Evolutionary conservation across 805 yeast genomes (phyloP), one percentile per base, ranked within the genome.

Genomic region (Barnettozyma sucrosica): DNA sequence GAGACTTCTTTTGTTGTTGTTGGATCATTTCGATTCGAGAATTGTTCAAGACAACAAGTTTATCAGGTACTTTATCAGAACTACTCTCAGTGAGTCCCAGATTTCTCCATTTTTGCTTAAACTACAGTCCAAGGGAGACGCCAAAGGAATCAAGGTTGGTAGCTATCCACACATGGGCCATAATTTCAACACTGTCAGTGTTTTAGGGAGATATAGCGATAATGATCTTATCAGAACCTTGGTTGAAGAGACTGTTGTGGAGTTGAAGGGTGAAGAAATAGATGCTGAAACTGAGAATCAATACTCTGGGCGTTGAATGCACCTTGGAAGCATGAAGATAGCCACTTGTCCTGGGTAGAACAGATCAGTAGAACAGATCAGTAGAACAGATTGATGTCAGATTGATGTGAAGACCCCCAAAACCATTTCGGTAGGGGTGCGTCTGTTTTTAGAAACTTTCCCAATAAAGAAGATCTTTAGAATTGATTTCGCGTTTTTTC

Each of bases 101-200:
- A 74, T 89, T 57, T 93, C 96, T 0, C 81, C 85, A 3, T 77
- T 69, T 45, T 67, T 88, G 51, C 58, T 76, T 2, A 58, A 66
- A 2, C 61, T 85, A 25, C 93, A 86, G 54, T 6, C 58, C 59
- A 2, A 63, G 64, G 24, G 58, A 58, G 39, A 70, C 19, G 56
- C 58, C 5, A 49, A 55, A 18, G 62, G 61, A 30, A 72, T 88
- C 44, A 89, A 88, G 59, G 72, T 89, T 42, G 96, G 96, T 3
- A 82, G 90, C 30, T 89, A 89, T 61, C 96, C 96, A 1, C 96
- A 89, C 63, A 74, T 77, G 66, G 73, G 74, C 14, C 74, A 79
- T 65, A 72, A 76, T 1, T 67, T 79, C 46, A 83, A 78, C 55
- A 87, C 95, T 0, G 79, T 89, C 18, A 84, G 95, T 55, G 74